Evolutionary conservation across 805 yeast species (phyloP).

Genomic region (Metschnikowia noctiluminum): DNA sequence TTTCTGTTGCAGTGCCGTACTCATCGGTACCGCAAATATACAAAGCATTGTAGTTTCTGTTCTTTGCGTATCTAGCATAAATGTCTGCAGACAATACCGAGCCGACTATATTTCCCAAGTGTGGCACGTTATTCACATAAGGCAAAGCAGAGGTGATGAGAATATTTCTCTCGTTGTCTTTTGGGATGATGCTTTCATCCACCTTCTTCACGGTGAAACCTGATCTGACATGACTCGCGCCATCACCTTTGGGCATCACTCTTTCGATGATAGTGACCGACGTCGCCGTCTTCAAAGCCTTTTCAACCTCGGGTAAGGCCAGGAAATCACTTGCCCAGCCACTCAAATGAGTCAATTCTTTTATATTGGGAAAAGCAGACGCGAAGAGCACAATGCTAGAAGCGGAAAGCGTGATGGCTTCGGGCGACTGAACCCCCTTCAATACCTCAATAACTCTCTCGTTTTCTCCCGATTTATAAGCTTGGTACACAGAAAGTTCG

Average conservation of each 20-base stretch:
- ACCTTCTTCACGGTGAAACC: slow-evolving; percentile 33
- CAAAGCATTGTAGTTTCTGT: slow-evolving; percentile 82
- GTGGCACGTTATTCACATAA: slow-evolving; percentile 97
- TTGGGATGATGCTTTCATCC: slow-evolving; percentile 48
- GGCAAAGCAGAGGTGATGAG: slow-evolving; percentile 95
- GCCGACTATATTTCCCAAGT: slow-evolving; percentile 94
- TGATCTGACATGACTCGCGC: slow-evolving; percentile 29
- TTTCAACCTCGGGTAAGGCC: slow-evolving; percentile 34
- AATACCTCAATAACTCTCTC: slow-evolving; percentile 20
- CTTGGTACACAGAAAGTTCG: slow-evolving; percentile 43
- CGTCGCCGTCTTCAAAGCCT: slow-evolving; percentile 46
- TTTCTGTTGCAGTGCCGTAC: slow-evolving; percentile 99
- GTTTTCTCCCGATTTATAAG: slow-evolving; percentile 33
- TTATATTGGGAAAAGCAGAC: slow-evolving; percentile 47
- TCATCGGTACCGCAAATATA: slow-evolving; percentile 97
- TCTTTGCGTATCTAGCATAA: slow-evolving; percentile 83
- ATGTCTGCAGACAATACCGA: slow-evolving; percentile 94
- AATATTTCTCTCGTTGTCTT: slow-evolving; percentile 69
- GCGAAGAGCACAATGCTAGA: slow-evolving; percentile 59
- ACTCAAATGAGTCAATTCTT: slow-evolving; percentile 13
- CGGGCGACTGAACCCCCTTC: slow-evolving; percentile 11
- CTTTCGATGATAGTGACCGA: slow-evolving; percentile 44
- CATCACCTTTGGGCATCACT: slow-evolving; percentile 38
- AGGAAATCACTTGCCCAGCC: slow-evolving; percentile 45
- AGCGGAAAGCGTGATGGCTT: slow-evolving; percentile 36